Base-by-base conservation (phyloP, 192 early-diverging fungal genomes). In the Coemansia sp. region DNA sequence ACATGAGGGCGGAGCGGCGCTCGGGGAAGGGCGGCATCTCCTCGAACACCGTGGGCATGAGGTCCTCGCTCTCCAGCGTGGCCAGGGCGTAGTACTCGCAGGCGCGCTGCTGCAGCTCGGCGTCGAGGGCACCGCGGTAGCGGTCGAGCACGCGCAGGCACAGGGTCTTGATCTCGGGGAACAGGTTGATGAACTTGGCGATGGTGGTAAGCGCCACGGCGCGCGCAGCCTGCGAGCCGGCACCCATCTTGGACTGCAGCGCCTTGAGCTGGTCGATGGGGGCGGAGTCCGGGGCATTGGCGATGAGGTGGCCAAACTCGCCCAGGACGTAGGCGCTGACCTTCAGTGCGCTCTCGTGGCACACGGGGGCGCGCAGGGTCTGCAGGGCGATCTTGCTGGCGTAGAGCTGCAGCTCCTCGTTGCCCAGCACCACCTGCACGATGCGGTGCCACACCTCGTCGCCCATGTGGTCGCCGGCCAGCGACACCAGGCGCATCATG, bases 1-100 rank as follows among this genome's bases (percentile, higher is more conserved):
- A 88, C 48, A 98, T 74, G 48, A 99, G 82, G 1, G 94, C 91
- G 1, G 96, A 98, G 72, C 95, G 95, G 27, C 94, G 88, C 69
- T 96, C 94, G 2, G 95, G 93, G 83, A 94, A 99, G 40, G 93
- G 93, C 53, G 98, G 98, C 94, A 99, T 99, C 76, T 98, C 97
- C 67, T 98, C 98, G 71, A 95, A 97, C 29, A 96, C 92, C 1
- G 90, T 91, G 41, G 95, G 93, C 29, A 99, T 72, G 34, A 99
- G 83, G 24, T 93, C 92, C 27, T 96, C 95, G 27, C 88, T 91
- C n/a, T 91, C 87, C 75, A 92, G 82, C 2, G 88, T 92, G 9
- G 88, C 88, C 66, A 99, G 87, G 8, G 93, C 86, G 48, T 97
- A 88, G 81, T 99, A 99, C 82, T 99, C 98, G 67, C 91, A 94